Evolutionary conservation across 805 yeast species (phyloP).

Genomic region (Schwanniomyces occidentalis): DNA sequence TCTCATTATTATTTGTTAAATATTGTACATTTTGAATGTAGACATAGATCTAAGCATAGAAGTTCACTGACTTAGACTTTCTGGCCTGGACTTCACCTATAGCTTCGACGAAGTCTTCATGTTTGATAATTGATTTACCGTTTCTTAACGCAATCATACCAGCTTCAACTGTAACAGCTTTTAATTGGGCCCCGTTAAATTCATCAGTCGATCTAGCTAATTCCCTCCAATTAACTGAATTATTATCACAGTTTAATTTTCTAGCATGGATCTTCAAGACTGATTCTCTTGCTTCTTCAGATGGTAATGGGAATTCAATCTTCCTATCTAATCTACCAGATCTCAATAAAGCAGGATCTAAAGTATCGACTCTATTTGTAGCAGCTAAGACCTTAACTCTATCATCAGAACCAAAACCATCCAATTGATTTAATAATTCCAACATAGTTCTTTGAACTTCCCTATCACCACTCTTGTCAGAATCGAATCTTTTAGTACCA

Average conservation of each 20-base stretch:
- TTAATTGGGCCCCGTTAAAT: conserved; percentile 97
- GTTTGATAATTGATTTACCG: conserved; percentile 87
- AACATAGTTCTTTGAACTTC: conserved; percentile 51
- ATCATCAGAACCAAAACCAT: conserved; percentile 97
- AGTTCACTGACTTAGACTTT: conserved; percentile 91
- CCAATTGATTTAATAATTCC: conserved; percentile 55
- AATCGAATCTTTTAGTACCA: conserved; percentile 47
- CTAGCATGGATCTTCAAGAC: conserved; percentile 96
- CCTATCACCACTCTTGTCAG: conserved; percentile 46
- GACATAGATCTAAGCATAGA: conserved; percentile 67
- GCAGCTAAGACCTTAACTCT: conserved; percentile 97
- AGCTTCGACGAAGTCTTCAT: conserved; percentile 98
- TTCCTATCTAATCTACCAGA: conserved; percentile 97
- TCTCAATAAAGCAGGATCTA: conserved; percentile 97
- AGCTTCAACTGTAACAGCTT: conserved; percentile 98
- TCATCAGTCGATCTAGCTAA: conserved; percentile 97
- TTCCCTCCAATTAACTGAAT: conserved; percentile 95
- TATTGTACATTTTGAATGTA: conserved; percentile 3
- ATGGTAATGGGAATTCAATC: conserved; percentile 96
- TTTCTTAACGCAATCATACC: conserved; percentile 99
- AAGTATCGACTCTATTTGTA: conserved; percentile 94
- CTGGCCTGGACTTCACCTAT: conserved; percentile 98
- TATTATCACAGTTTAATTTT: conserved; percentile 86
- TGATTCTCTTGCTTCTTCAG: conserved; percentile 96
- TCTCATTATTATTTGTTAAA: too few species aligned